Evolutionary conservation across 2,329 filamentous ascomycete genomes (phyloP).

Genomic region (Hymenoscyphus fructigenus): DNA sequence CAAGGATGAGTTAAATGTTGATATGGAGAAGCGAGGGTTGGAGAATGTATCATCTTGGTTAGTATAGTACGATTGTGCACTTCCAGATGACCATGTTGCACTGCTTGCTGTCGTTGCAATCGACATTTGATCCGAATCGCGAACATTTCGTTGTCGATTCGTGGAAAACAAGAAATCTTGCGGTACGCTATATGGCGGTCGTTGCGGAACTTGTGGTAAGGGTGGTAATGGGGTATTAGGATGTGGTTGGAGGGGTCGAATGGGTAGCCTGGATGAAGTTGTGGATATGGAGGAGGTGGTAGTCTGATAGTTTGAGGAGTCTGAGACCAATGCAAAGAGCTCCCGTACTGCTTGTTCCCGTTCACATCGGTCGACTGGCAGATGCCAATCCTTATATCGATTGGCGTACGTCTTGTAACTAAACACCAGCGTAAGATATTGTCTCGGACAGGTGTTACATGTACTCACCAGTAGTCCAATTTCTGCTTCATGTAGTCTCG

Average conservation of each 20-base stretch:
- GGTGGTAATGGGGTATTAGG: slow-evolving; percentile 8
- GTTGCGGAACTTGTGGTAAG: slow-evolving; percentile 5
- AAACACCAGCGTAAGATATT: slow-evolving; percentile 7
- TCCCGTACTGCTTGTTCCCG: slow-evolving; percentile 26
- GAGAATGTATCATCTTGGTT: slow-evolving; percentile 24
- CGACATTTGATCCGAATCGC: slow-evolving; percentile 21
- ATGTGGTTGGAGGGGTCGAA: slow-evolving; percentile 18
- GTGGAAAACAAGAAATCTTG: slow-evolving; percentile 11
- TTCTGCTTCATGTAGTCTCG: slow-evolving; percentile 27
- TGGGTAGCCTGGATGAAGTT: slow-evolving; percentile 14
- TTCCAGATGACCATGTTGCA: slow-evolving; percentile 23
- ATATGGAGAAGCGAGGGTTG: slow-evolving; percentile 21
- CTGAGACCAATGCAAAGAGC: slow-evolving; percentile 25
- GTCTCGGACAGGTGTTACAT: not conserved
- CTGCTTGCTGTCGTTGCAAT: slow-evolving; percentile 14
- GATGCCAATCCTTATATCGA: slow-evolving; percentile 30
- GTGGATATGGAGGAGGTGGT: slow-evolving; percentile 3
- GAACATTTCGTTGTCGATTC: slow-evolving; percentile 8
- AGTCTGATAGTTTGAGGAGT: slow-evolving; percentile 12
- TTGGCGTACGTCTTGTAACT: slow-evolving; percentile 33
- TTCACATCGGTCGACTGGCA: slow-evolving; percentile 25
- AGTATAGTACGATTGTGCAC: slow-evolving; percentile 16
- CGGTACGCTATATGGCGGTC: slow-evolving; percentile 7
- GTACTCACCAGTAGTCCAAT: slow-evolving; percentile 30
- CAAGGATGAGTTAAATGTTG: slow-evolving; percentile 25